Evolutionary conservation across 2,329 filamentous ascomycete species (phyloP).

Genomic region (Trichoderma sp.): DNA sequence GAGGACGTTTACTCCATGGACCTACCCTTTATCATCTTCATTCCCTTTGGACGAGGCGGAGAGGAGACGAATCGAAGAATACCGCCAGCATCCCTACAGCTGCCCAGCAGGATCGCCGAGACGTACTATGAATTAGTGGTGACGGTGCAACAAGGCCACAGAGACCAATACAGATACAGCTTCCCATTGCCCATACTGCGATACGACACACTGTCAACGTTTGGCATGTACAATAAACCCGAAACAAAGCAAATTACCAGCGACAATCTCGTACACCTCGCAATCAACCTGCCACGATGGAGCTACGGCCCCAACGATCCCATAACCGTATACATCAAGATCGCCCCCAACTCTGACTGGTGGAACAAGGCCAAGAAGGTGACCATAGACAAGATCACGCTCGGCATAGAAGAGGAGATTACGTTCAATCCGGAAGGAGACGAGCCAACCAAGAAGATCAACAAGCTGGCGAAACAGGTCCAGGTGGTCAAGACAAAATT

Average conservation of each 20-base stretch:
- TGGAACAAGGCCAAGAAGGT: conserved; percentile 87
- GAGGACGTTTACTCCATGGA: conserved; percentile 96
- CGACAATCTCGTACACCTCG: conserved; percentile 89
- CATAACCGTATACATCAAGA: conserved; percentile 92
- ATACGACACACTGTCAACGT: conserved; percentile 96
- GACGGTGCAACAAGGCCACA: conserved; percentile 87
- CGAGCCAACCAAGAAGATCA: conserved; percentile 87
- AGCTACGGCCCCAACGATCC: conserved; percentile 95
- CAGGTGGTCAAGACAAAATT: conserved; percentile 82
- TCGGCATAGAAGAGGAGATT: conserved; percentile 94
- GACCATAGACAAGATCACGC: conserved; percentile 90
- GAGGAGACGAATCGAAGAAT: conserved; percentile 89
- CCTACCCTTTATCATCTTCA: conserved; percentile 94
- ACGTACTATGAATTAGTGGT: conserved; percentile 97
- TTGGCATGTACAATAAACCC: conserved; percentile 98
- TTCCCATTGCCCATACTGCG: conserved; percentile 90
- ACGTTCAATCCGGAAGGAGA: conserved; percentile 99
- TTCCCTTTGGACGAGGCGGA: conserved; percentile 89
- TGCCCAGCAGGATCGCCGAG: conserved; percentile 92
- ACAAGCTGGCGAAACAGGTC: conserved; percentile 81
- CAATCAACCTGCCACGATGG: conserved; percentile 91
- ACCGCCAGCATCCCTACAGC: conserved; percentile 86
- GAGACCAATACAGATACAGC: conserved; percentile 84
- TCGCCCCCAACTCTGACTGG: conserved; percentile 92
- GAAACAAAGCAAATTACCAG: conserved; percentile 83